Evolutionary conservation across 176 grass and related monocot species (phyloP).

Genomic region (Dactylis glomerata): DNA sequence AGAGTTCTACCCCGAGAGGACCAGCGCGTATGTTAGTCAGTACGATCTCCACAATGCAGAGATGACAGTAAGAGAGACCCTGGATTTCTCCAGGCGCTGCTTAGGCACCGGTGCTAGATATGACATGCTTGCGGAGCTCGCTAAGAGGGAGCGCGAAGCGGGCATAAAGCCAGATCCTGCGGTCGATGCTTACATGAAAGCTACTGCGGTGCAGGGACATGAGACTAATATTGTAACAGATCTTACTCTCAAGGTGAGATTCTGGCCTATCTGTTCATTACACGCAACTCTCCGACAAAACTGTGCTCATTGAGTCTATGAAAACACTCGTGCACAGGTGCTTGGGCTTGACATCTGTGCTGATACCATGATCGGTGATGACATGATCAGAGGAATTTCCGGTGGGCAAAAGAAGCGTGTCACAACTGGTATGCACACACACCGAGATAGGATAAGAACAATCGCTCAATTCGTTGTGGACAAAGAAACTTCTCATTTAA

Average conservation of each 20-base stretch:
- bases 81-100: constrained; percentile 67
- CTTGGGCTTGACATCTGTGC: constrained; percentile 72
- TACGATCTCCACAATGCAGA: constrained; percentile 68
- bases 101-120: constrained; percentile 62
- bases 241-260: constrained; percentile 56
- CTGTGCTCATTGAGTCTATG: constrained; percentile 13
- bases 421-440: constrained; percentile 53
- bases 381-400: constrained; percentile 80
- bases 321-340: constrained; percentile 18
- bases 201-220: constrained; percentile 55
- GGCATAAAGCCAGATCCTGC: constrained; percentile 72
- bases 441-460: neutral
- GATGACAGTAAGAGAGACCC: constrained; percentile 75
- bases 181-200: constrained; percentile 75
- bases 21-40: constrained; percentile 61
- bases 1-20: constrained; percentile 67
- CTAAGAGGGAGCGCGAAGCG: constrained; percentile 47
- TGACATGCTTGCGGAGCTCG: constrained; percentile 57
- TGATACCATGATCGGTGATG: constrained; percentile 58
- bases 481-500: neutral
- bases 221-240: constrained; percentile 47
- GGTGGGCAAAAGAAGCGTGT: constrained; percentile 73
- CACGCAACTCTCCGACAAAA: neutral
- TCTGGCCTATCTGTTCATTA: neutral
- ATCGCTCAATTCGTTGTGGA: neutral